phyloP scores from a whole-genome alignment of 257 asterid species.

The Jaltomata sinuosa region DNA sequence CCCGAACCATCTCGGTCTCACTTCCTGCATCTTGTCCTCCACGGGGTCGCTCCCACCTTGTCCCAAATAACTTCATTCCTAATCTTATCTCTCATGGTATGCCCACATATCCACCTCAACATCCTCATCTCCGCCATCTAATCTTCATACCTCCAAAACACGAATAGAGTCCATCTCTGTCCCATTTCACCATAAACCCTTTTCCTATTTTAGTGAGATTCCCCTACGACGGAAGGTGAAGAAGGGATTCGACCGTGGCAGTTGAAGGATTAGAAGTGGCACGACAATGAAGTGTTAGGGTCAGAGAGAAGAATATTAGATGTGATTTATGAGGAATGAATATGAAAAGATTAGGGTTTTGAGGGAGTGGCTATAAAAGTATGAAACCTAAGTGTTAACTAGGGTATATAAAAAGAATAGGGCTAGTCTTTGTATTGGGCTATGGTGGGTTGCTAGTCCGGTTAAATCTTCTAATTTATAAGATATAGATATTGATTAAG shows the following conservation, averaged over 20 bases:
- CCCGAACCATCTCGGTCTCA: no score
- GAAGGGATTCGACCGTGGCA: background rate
- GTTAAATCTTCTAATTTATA: background rate
- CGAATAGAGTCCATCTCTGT: background rate
- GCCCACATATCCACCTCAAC: no score
- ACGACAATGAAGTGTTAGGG: background rate
- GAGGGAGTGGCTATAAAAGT: background rate
- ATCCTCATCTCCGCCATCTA: no score
- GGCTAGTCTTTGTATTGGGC: background rate
- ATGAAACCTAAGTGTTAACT: background rate
- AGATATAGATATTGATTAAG: background rate
- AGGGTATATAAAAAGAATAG: background rate
- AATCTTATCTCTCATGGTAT: no score
- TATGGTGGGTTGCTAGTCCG: background rate
- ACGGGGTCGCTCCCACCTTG: no score
- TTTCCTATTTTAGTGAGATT: background rate
- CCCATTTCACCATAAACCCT: background rate
- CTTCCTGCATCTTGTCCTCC: no score
- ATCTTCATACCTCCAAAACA: background rate
- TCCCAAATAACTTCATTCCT: no score
- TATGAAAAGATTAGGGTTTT: background rate
- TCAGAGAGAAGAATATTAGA: background rate
- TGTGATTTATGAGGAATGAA: background rate
- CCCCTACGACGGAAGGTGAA: background rate
- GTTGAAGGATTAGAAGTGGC: background rate